A percentile compares a stretch with the other conserved stretches of the same genome.
Evolutionary conservation across 306 rosid genomes (phyloP).

Genomic region (Acmispon strigosus): DNA sequence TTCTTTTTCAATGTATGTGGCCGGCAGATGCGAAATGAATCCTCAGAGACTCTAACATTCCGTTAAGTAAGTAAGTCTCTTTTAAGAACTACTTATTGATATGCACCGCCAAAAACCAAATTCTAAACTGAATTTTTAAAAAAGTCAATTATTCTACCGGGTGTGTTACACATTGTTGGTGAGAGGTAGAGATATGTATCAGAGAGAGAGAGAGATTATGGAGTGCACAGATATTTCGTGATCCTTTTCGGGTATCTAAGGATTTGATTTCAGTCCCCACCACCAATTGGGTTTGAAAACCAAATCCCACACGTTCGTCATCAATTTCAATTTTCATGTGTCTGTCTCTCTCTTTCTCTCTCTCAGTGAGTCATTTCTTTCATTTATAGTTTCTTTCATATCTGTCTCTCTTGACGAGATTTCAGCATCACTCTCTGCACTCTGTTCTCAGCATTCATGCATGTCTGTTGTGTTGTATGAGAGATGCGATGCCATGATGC

Average conservation of each 20-base stretch:
- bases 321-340: slow-evolving; percentile 4
- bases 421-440: slow-evolving; percentile 24
- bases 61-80: too few species aligned
- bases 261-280: slow-evolving; percentile 64
- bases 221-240: slow-evolving; percentile 65
- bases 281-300: background rate
- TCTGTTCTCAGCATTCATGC: slow-evolving; percentile 20
- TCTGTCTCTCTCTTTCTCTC: background rate
- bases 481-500: too few species aligned
- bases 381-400: slow-evolving; percentile 23
- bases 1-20: too few species aligned
- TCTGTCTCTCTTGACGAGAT: slow-evolving; percentile 26
- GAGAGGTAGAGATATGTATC: background rate
- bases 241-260: slow-evolving; percentile 72
- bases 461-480: background rate
- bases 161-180: too few species aligned
- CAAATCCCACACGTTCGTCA: slow-evolving; percentile 19
- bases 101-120: too few species aligned
- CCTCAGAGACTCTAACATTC: too few species aligned
- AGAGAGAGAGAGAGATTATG: slow-evolving; percentile 20
- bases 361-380: slow-evolving; percentile 20
- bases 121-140: too few species aligned
- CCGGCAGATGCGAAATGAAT: too few species aligned
- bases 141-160: too few species aligned
- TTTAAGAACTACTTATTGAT: too few species aligned